Conservation (phyloP, 345 rosid genomes). For the sweet orange (Citrus sinensis) region DNA sequence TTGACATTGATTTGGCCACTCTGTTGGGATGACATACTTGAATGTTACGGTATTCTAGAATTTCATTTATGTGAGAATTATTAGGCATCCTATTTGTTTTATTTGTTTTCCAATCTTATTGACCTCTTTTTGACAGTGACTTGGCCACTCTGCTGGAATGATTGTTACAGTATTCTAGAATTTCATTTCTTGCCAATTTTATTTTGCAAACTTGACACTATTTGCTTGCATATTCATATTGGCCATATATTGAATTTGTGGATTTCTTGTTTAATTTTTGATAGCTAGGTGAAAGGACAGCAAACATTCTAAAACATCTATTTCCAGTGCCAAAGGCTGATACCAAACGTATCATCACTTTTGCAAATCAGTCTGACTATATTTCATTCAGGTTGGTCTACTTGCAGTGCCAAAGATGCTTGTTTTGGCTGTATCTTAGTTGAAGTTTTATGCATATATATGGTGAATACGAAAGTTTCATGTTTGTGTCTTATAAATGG, state of each 20-base stretch:
- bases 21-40: background rate
- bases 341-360: conserved; percentile 73
- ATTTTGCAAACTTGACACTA: background rate
- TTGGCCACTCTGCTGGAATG: background rate
- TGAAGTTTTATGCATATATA: background rate
- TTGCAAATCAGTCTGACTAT: conserved; percentile 75
- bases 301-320: conserved; percentile 75
- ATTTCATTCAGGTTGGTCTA: conserved; percentile 80
- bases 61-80: background rate
- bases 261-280: conserved; percentile 1
- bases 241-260: background rate
- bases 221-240: conserved; percentile 1
- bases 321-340: conserved; percentile 90
- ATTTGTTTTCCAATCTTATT: background rate
- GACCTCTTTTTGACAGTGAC: background rate
- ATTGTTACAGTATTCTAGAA: background rate
- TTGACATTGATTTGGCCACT: background rate
- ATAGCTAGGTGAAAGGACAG: conserved; percentile 80
- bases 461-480: background rate
- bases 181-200: background rate
- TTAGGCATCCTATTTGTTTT: background rate
- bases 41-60: background rate
- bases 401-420: background rate
- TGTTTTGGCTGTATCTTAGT: conserved; percentile 1
- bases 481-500: conserved; percentile 10